These are phyloP conservation scores for Pichia sp. DNA, from an alignment of 1,139 yeast species.

Conservation along the genomic window DNA sequence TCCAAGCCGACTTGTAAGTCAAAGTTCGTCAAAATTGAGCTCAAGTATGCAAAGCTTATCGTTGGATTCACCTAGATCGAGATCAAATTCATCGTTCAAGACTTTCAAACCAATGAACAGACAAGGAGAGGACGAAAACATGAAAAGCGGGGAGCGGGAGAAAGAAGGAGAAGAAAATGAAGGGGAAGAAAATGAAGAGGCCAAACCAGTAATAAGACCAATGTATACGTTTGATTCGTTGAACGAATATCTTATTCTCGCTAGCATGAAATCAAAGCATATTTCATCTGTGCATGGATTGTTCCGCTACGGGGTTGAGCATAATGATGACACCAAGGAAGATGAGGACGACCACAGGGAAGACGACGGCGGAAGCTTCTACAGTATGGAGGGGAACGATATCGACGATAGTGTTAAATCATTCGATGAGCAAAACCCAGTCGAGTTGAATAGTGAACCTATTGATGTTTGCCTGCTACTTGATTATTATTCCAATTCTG, in stretches of 20 bases:
- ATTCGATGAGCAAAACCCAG: background rate
- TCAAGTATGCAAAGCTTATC: background rate
- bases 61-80: background rate
- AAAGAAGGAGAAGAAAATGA: background rate
- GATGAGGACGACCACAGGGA: background rate
- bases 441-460: background rate
- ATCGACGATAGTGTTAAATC: background rate
- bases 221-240: constrained; percentile 22
- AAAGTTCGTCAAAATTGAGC: background rate
- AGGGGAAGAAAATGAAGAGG: background rate
- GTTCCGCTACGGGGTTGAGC: background rate
- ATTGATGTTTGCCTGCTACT: constrained; percentile 27
- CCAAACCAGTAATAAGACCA: constrained; percentile 1
- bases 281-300: constrained; percentile 11
- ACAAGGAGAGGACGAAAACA: too few relatives aligned
- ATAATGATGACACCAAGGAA: background rate
- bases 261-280: constrained; percentile 12
- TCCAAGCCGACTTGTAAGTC: background rate
- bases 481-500: constrained; percentile 47
- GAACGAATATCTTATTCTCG: constrained; percentile 27
- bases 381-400: background rate
- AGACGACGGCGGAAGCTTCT: background rate
- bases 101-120: background rate
- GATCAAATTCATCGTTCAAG: constrained; percentile 2
- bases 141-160: background rate